Conservation (phyloP, 2,329 filamentous ascomycete genomes). For the Stagonosporopsis vannaccii region DNA sequence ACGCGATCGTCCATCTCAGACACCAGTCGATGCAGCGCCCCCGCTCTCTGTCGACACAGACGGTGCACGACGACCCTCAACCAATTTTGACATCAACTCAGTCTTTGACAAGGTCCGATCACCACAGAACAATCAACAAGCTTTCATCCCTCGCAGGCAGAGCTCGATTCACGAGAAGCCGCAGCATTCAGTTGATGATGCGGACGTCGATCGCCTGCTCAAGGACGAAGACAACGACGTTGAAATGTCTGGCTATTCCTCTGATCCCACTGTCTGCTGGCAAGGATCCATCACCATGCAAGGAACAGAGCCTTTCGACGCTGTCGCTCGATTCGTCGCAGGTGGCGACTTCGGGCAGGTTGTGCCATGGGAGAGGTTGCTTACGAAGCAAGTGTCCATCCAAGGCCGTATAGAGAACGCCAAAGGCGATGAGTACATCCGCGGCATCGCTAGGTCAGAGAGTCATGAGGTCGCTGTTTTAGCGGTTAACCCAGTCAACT, state of each 20-base stretch:
- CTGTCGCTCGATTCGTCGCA: constrained; percentile 81
- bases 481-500: constrained; percentile 69
- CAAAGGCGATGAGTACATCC: constrained; percentile 89
- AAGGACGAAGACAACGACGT: constrained; percentile 81
- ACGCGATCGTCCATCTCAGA: constrained; percentile 27
- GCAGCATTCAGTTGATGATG: constrained; percentile 72
- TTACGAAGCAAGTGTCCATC: constrained; percentile 74
- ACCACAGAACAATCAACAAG: constrained; percentile 62
- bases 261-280: constrained; percentile 71
- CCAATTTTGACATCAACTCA: constrained; percentile 82
- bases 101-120: constrained; percentile 86
- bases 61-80: constrained; percentile 59
- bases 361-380: constrained; percentile 76
- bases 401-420: constrained; percentile 82
- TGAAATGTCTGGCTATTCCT: constrained; percentile 77
- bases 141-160: constrained; percentile 59
- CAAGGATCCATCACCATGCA: constrained; percentile 66
- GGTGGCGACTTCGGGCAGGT: constrained; percentile 77
- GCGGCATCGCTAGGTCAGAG: constrained; percentile 80
- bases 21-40: constrained; percentile 25
- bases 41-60: constrained; percentile 51
- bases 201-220: constrained; percentile 88
- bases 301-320: constrained; percentile 75
- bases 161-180: constrained; percentile 55
- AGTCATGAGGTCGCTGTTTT: constrained; percentile 86